Base-by-base conservation (phyloP, 2,329 filamentous ascomycete species). In the Macrophomina tecta region DNA sequence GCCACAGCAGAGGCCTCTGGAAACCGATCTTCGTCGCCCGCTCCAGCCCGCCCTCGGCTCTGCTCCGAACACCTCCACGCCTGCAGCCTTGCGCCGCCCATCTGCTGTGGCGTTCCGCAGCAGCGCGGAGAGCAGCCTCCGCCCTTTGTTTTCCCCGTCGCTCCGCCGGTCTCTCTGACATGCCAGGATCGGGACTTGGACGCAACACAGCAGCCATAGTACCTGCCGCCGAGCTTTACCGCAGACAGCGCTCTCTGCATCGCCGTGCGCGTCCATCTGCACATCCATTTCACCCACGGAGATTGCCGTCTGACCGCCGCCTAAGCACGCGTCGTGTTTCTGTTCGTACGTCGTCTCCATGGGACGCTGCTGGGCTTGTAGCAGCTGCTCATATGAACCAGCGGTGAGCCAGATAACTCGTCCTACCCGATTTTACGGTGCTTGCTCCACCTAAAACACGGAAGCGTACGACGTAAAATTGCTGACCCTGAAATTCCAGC, bases 21-120 rank as follows among this genome's bases (percentile, higher is more conserved):
- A 9, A 11, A 38, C 36, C 38, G 58, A 62, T 62, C 4, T 5
- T 16, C 45, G 4, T 11, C 30, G 58, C 45, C 42, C 42, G 58
- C 40, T 62, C 58, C 28, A 49, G 58, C 28, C 58, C 58, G 2
- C 42, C 30, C 58, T 62, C 58, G 42, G 58, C 58, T 62, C 42
- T 18, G 8, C 38, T 38, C 58, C 58, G 58, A 62, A 40, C 45
- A 30, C 36, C 14, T 2, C 52, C 28, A 34, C 55, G 12, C 58
- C 58, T 62, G 58, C 58, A 62, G 58, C 58, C 58, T 62, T 62
- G 58, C 32, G 36, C 45, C 14, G 45, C 56, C 23, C 23, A 23
- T 23, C 2, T 23, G 23, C 23, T 23, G 23, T 23, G 16, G 14
- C 9, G 40, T 34, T 61, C 12, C 40, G 40, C 56, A 46, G 40